These are phyloP conservation scores for Rhamnella rubrinervis DNA, from an alignment of 331 rosid genomes.

Conservation along the genomic window DNA sequence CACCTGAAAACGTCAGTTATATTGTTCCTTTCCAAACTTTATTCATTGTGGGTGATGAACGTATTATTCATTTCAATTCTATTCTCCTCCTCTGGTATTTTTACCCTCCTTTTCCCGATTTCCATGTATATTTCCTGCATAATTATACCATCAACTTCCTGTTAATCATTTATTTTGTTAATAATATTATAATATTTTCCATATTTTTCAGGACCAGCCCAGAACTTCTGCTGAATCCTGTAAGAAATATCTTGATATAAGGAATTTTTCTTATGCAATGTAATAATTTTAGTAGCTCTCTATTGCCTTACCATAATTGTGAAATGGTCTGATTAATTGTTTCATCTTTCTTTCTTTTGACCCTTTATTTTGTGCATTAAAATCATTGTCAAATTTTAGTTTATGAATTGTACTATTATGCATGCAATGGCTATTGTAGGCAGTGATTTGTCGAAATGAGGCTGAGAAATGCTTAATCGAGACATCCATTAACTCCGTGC, in stretches of 20 bases:
- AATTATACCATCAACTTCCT: too few relatives aligned
- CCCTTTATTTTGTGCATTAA: neutral
- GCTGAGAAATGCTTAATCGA: slow-evolving; percentile 93
- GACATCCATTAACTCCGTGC: slow-evolving; percentile 89
- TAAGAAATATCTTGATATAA: slow-evolving; percentile 41
- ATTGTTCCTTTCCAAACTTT: too few relatives aligned
- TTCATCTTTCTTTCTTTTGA: neutral
- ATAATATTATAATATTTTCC: slow-evolving; percentile 10
- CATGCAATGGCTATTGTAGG: slow-evolving; percentile 49
- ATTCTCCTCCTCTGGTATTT: too few relatives aligned
- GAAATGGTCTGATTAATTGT: neutral
- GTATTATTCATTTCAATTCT: too few relatives aligned
- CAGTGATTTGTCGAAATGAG: slow-evolving; percentile 90
- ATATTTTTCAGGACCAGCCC: slow-evolving; percentile 79
- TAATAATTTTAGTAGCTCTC: neutral
- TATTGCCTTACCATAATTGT: neutral
- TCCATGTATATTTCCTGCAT: too few relatives aligned
- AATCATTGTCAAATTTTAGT: neutral
- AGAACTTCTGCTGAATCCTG: slow-evolving; percentile 88
- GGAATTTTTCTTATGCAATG: neutral
- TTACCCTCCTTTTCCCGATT: too few relatives aligned
- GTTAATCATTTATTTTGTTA: too few relatives aligned
- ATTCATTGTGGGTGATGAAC: too few relatives aligned
- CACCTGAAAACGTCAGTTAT: too few relatives aligned
- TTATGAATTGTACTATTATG: neutral